Evolutionary conservation across 768 basidiomycete genomes (phyloP), one percentile per base, ranked within the genome.

Genomic region (Lanmaoa rubissima): DNA sequence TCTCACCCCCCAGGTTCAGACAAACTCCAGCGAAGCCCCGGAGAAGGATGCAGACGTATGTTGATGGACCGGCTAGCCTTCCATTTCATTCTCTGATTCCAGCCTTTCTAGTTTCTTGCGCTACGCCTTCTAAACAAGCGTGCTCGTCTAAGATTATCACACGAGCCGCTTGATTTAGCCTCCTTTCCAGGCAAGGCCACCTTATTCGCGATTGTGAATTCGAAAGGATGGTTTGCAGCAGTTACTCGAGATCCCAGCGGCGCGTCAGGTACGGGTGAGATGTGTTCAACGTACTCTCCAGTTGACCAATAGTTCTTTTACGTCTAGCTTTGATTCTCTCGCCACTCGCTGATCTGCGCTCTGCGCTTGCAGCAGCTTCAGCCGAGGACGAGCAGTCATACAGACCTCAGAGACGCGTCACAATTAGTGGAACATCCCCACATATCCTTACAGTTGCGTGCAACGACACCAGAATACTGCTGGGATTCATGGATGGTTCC

Each of bases 191-290:
- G 78, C 7, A 76, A 79, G 26, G 82, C 79, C 40, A 78, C 72
- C 51, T 74, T 87, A 17, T 82, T 92, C 61, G 79, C 83, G 4
- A 75, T 81, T 3, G 78, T 84, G 3, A 88, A 85, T 65, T 71
- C 75, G 13, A 79, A 75, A 59, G 86, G 83, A 31, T 91, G 85
- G 83, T 92, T 91, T 69, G 86, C 82, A 45, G 87, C 88, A 34
- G 79, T 82, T 11, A 77, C 71, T 43, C 70, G 73, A 39, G 72
- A 73, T 48, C 51, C 60, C 47, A 44, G 67, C 62, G 61, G 72
- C 50, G 61, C 70, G 55, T 75, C 74, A 55, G 72, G 82, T 82
- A 54, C 43, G 76, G 59, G 35, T 9, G 51, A 11, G 12, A 47
- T 51, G 38, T 43, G 24, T 48, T 43, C 48, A 51, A 50, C 35